phyloP scores from a whole-genome alignment of 306 rosid genomes.

The Cucumis melo region DNA sequence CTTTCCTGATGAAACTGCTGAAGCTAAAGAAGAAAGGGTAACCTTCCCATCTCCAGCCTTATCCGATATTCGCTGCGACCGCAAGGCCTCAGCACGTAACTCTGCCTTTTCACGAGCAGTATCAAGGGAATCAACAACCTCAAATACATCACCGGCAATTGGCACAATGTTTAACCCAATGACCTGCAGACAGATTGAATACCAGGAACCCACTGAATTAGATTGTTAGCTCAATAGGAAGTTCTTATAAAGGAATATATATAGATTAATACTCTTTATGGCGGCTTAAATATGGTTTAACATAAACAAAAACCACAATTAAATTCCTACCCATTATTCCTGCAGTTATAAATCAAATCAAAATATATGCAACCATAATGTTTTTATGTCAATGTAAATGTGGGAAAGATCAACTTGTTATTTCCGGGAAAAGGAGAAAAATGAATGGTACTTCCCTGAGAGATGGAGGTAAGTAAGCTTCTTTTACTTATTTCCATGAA shows the following conservation, averaged over 20 bases:
- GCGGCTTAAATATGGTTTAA: neutral
- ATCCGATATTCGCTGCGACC: constrained; percentile 79
- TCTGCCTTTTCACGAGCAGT: constrained; percentile 90
- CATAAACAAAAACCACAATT: neutral
- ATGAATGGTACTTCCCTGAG: neutral
- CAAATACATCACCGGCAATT: constrained; percentile 86
- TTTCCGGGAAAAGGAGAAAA: neutral
- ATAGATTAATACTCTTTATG: neutral
- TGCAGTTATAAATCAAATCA: neutral
- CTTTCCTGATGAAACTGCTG: constrained; percentile 79
- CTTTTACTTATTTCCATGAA: neutral
- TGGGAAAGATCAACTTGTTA: neutral
- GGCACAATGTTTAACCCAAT: constrained; percentile 90
- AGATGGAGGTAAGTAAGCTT: neutral
- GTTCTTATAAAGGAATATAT: neutral
- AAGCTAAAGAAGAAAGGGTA: constrained; percentile 95
- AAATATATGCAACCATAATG: neutral
- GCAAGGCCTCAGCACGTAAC: constrained; percentile 49
- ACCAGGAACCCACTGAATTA: neutral
- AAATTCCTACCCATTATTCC: neutral
- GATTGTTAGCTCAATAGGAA: neutral
- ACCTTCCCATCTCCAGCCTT: constrained; percentile 97
- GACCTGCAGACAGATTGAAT: constrained; percentile 32
- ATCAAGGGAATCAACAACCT: constrained; percentile 74
- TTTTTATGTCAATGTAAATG: neutral